Base-by-base conservation (phyloP, 2,329 filamentous ascomycete genomes). In the Pseudohalonectria lignicola region DNA sequence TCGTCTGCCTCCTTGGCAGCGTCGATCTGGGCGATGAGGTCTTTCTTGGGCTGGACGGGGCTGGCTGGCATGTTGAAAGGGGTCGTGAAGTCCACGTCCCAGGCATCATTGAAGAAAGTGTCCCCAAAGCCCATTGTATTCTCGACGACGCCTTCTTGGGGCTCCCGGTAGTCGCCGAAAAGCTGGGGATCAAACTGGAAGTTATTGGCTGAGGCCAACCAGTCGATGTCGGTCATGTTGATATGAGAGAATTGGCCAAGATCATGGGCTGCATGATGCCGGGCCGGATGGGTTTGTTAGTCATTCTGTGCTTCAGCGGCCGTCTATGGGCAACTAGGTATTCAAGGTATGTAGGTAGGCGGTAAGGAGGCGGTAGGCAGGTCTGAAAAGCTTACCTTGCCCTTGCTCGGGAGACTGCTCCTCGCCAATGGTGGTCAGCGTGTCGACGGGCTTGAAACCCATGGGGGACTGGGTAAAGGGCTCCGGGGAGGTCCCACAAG, bases 131-230 rank as follows among this genome's bases (percentile, higher is more conserved):
- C 76, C 31, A 71, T 74, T 52, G 31, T 6, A 19, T 64, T 79
- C 47, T 68, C 66, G 15, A 94, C 62, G 12, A 94, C 71, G 39
- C 81, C 90, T 41, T 86, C 83, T 51, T 94, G 86, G 1, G 86
- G 79, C 53, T 98, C 92, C 37, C 92, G 80, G 60, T 95, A 96
- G 49, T 87, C 85, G 39, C 83, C 85, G 56, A 95, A 96, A 4
- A 96, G 69, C 39, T 92, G 79, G 0, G 92, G 90, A 44, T 96
- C 88, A 51, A 96, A 95, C 45, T 83, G 78, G 40, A 85, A 85
- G 41, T 81, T 80, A 50, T 87, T 90, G 93, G 84, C 49, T 82
- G 79, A 3, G 29, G 79, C 73, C 36, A 92, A 66, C 75, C 82
- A 88, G 54, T 85, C 80, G 49, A 86, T 69, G 47, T 74, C 74